phyloP scores from a whole-genome alignment of 768 basidiomycete genomes.

The Trametes coccinea region DNA sequence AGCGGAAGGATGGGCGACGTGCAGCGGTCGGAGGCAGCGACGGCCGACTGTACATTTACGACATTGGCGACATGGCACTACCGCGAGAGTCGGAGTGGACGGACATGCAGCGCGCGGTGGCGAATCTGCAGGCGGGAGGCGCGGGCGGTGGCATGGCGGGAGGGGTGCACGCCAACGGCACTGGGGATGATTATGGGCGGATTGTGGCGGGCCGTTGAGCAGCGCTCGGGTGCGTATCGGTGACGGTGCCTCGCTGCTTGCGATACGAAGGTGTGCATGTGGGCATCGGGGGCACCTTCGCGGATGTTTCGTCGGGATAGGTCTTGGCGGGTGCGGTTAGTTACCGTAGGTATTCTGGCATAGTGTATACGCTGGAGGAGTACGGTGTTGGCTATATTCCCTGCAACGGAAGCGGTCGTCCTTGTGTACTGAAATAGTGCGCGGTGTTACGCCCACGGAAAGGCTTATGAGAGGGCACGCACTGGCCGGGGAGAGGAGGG shows the following conservation, averaged over 20 bases:
- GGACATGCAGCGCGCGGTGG: constrained; percentile 85
- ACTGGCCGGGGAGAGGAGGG: neutral
- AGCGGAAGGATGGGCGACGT: constrained; percentile 87
- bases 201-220: constrained; percentile 25
- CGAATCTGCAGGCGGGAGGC: constrained; percentile 58
- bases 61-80: constrained; percentile 87
- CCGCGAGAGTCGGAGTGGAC: constrained; percentile 93
- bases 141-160: neutral
- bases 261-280: neutral
- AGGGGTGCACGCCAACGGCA: constrained; percentile 37
- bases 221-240: neutral
- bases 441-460: neutral
- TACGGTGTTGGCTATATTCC: neutral
- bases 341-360: neutral
- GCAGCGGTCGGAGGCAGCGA: constrained; percentile 91
- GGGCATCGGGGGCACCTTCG: neutral
- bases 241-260: neutral
- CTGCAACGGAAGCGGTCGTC: constrained; percentile 10
- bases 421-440: neutral
- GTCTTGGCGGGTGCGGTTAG: neutral
- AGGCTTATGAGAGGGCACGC: constrained; percentile 2
- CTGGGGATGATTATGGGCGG: constrained; percentile 31
- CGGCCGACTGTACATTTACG: constrained; percentile 91
- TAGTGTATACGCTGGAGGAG: constrained; percentile 2
- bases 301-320: neutral